Percentiles rank a stretch among this genome's conserved stretches.
Conservation (phyloP, 2,329 filamentous ascomycete genomes). For the Dothiorella sarmentorum region DNA sequence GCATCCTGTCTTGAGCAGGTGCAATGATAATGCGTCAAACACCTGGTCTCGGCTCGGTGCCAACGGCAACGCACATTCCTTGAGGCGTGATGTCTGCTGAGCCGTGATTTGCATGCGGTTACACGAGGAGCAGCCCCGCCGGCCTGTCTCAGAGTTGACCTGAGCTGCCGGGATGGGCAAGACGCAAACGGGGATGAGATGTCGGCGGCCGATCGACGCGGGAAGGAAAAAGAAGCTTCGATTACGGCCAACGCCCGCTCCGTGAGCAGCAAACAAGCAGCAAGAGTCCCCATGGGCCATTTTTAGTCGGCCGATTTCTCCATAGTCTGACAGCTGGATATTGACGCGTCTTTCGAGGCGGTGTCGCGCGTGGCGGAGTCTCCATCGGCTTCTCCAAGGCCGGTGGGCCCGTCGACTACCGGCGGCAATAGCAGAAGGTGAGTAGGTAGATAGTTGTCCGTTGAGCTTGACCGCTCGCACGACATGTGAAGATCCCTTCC, state of each 20-base stretch:
- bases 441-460: no score
- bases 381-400: no score
- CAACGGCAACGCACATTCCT: neutral
- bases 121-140: constrained; percentile 12
- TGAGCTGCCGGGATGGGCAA: constrained; percentile 4
- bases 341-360: neutral
- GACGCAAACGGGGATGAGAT: neutral
- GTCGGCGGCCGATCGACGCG: constrained; percentile 4
- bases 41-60: no score
- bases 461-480: constrained; percentile 5
- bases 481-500: neutral
- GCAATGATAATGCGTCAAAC: no score
- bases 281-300: neutral
- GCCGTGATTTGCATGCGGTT: constrained; percentile 4
- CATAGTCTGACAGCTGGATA: neutral
- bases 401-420: no score
- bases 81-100: neutral
- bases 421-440: no score
- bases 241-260: neutral
- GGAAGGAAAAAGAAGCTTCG: constrained; percentile 13
- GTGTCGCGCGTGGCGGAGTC: neutral
- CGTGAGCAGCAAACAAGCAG: neutral
- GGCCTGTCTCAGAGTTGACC: neutral
- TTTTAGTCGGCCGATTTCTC: constrained; percentile 5
- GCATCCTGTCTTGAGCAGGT: neutral